Conservation (phyloP, 495 filamentous ascomycete genomes). For the Penicillium arizonense region DNA sequence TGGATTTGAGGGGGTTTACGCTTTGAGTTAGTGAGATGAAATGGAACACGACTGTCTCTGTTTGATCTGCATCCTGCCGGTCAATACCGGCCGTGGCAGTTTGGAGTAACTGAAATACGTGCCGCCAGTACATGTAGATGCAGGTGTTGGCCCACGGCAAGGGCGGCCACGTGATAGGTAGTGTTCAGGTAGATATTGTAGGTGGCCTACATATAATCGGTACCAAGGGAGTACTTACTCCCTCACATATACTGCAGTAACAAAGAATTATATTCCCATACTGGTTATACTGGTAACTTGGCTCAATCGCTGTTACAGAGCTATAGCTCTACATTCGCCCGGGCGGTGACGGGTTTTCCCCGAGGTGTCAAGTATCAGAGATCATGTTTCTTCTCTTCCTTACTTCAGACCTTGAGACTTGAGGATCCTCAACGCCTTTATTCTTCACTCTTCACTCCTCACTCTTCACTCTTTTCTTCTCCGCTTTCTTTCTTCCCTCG, state of each 20-base stretch:
- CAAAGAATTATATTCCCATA: no score
- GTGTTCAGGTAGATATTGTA: no score
- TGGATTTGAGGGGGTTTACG: not conserved
- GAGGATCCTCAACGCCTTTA: not conserved
- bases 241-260: no score
- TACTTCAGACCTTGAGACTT: not conserved
- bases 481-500: conserved; percentile 7
- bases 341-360: conserved; percentile 6
- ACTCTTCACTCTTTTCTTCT: conserved; percentile 22
- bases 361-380: conserved; percentile 9
- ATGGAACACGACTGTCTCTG: not conserved
- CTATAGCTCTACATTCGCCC: not conserved
- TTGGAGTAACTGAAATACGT: conserved; percentile 9
- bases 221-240: no score
- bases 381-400: conserved; percentile 6
- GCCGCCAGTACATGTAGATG: not conserved
- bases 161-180: no score
- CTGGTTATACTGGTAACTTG: not conserved
- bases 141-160: not conserved
- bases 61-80: not conserved
- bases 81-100: conserved; percentile 5
- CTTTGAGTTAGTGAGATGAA: not conserved
- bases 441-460: conserved; percentile 7
- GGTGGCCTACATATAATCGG: no score
- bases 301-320: not conserved